Evolutionary conservation across 2,329 filamentous ascomycete species (phyloP), one percentile per base, ranked within the genome.

Genomic region (Nectriaceae sp.): DNA sequence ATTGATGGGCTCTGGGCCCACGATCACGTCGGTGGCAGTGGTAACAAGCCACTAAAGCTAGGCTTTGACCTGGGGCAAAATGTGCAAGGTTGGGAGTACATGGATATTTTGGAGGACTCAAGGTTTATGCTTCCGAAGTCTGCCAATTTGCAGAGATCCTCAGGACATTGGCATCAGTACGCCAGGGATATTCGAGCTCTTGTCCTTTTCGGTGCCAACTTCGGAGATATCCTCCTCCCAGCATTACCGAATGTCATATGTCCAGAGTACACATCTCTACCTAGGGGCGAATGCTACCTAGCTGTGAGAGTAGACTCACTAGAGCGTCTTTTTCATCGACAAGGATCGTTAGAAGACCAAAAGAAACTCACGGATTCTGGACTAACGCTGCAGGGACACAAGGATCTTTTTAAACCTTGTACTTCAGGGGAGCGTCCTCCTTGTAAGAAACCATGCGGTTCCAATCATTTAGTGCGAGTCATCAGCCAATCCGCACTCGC

Each of bases 41-140:
- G n/a, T n/a, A n/a, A n/a, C n/a, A n/a, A n/a, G n/a, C n/a, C n/a
- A n/a, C n/a, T n/a, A n/a, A n/a, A n/a, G n/a, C n/a, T n/a, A n/a
- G n/a, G n/a, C n/a, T n/a, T n/a, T 13, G 24, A 22, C 18, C 11
- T 46, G 13, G 37, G 37, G 4, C 36, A 46, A 3, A 21, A 18
- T 10, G 24, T 47, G 10, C 18, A 31, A 15, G 45, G 45, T 2
- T 47, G 40, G 45, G 45, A 47, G 20, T 43, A 47, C 33, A 47
- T 47, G 40, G 45, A 47, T 16, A 8, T 47, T 13, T n/a, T 47
- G 11, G 21, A 31, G 11, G 21, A 42, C 33, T 21, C 31, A 13
- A 47, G 21, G 18, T 29, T 15, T 13, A 42, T 47, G n/a, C 10
- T 11, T 6, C 45, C 45, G 35, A 42, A 47, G 40, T 39, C 35